These are phyloP conservation scores for Crithidia mellificae DNA, from an alignment of 208 protist genomes.

Conservation along the genomic window DNA sequence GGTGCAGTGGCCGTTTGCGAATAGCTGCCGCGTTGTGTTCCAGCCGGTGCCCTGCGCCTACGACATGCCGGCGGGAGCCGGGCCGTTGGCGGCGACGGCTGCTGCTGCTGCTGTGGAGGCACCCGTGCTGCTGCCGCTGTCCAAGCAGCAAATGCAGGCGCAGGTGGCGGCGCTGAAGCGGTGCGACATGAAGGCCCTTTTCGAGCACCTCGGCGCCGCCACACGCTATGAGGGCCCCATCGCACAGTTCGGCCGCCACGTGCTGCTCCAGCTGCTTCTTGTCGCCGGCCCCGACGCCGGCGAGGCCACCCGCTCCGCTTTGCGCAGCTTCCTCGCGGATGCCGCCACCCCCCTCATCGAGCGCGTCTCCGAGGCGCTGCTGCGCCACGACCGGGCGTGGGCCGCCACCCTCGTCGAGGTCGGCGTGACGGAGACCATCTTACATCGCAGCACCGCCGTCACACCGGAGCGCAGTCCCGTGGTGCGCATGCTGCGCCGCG, in stretches of 20 bases:
- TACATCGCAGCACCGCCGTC: slow-evolving; percentile 12
- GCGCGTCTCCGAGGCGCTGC: slow-evolving; percentile 34
- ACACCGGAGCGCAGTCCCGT: slow-evolving; percentile 31
- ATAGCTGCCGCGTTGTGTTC: slow-evolving; percentile 60
- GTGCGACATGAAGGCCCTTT: slow-evolving; percentile 4
- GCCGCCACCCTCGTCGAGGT: slow-evolving; percentile 51
- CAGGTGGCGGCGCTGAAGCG: slow-evolving; percentile 1
- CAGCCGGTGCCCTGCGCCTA: slow-evolving; percentile 64
- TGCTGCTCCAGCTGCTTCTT: slow-evolving; percentile 69
- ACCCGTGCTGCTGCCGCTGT: slow-evolving; percentile 12
- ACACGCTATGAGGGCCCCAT: slow-evolving; percentile 55
- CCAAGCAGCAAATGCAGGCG: slow-evolving; percentile 2
- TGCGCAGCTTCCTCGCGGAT: slow-evolving; percentile 53
- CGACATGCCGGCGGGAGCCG: slow-evolving; percentile 12
- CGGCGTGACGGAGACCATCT: slow-evolving; percentile 51
- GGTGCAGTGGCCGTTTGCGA: slow-evolving; percentile 28
- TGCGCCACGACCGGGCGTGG: slow-evolving; percentile 56
- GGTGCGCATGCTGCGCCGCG: slow-evolving; percentile 25
- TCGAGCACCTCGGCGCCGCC: slow-evolving; percentile 41
- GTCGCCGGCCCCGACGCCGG: slow-evolving; percentile 28
- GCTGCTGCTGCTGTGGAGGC: slow-evolving; percentile 4
- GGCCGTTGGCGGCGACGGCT: no score
- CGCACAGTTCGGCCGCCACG: slow-evolving; percentile 47
- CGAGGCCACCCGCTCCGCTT: slow-evolving; percentile 39
- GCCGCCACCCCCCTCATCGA: slow-evolving; percentile 39